phyloP scores from a whole-genome alignment of 148 eudicot genomes.

The Camellia lanceoleosa region DNA sequence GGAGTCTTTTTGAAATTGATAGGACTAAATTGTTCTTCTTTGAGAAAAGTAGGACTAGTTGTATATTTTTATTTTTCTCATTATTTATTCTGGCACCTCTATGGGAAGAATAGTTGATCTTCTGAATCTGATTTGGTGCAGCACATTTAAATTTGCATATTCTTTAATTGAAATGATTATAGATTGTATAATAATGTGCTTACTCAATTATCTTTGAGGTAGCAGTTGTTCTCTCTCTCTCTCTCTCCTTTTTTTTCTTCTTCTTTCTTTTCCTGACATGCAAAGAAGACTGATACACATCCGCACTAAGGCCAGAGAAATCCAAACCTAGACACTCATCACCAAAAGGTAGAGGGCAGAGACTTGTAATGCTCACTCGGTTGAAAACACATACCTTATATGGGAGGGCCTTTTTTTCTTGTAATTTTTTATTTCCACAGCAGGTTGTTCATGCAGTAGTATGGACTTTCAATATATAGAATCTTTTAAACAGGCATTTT shows the following conservation, averaged over 20 bases:
- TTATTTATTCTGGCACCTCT: background rate
- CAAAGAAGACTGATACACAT: background rate
- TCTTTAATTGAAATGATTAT: background rate
- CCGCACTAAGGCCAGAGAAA: background rate
- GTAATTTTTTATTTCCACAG: background rate
- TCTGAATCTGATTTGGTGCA: background rate
- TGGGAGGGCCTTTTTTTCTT: background rate
- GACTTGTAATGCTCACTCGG: background rate
- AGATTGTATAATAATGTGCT: background rate
- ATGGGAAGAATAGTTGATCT: background rate
- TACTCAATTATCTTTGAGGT: background rate
- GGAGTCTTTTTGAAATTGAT: too few relatives aligned
- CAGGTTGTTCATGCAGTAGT: background rate
- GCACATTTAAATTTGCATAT: background rate
- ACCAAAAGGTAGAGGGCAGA: background rate
- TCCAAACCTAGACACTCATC: background rate
- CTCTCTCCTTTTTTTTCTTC: background rate
- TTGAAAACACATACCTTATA: background rate
- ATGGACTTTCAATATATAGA: background rate
- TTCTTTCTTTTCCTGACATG: background rate
- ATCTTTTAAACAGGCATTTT: background rate
- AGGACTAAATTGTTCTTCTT: too few relatives aligned
- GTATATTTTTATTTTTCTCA: too few relatives aligned
- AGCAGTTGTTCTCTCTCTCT: background rate
- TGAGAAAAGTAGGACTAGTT: too few relatives aligned